Base-by-base conservation (phyloP, 83 land plant species). In the Diphasiastrum complanatum region DNA sequence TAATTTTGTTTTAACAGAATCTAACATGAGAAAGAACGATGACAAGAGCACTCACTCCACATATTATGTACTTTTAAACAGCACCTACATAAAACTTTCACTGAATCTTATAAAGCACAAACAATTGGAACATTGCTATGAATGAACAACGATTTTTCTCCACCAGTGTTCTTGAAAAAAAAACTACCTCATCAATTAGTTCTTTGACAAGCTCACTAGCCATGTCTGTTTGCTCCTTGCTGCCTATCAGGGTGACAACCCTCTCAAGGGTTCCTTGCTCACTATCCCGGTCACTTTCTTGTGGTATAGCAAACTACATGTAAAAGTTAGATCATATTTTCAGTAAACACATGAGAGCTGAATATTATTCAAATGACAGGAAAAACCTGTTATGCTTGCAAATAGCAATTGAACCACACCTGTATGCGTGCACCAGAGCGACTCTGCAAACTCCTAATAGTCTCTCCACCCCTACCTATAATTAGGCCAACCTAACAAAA, bases 381-480 rank as follows among this genome's bases (percentile, higher is more conserved):
- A 58, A 20, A 11, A 36, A n/a, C n/a, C n/a, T n/a, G n/a, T n/a
- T n/a, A n/a, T n/a, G n/a, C n/a, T 36, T 2, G 22, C 4, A 52
- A 52, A 52, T 52, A 52, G 57, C 27, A 5, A 28, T 24, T 10
- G 28, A 45, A 47, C n/a, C 72, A 50, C 52, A 78, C 98, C 96
- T 92, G 98, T 59, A 92, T 79, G 18, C 98, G 96, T 33, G 98
- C 98, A 29, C 98, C 98, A 67, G 98, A 73, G 38, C 67, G 75
- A 22, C 81, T 76, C 65, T 92, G 98, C 70, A 92, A 74, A n/a
- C n/a, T n/a, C n/a, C n/a, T n/a, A n/a, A n/a, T n/a, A n/a, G n/a
- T n/a, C n/a, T n/a, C n/a, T n/a, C n/a, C n/a, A n/a, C n/a, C n/a
- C n/a, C n/a, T n/a, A n/a, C n/a, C n/a, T n/a, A n/a, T n/a, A n/a